These are phyloP conservation scores for Synchytrium microbalum DNA, from an alignment of 371 early-diverging fungal genomes.

Conservation along the genomic window DNA sequence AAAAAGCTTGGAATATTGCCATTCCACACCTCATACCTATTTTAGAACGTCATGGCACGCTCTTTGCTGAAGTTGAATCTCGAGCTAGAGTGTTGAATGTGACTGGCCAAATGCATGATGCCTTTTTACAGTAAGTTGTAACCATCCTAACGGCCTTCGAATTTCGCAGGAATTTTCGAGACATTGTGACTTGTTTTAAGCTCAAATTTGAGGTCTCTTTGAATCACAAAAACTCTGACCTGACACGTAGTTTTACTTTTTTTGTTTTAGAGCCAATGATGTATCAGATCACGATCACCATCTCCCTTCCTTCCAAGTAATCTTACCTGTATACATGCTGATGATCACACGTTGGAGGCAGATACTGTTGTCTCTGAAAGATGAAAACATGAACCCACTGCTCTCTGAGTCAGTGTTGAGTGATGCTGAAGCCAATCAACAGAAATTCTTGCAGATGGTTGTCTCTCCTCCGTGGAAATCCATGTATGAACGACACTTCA, in stretches of 20 bases:
- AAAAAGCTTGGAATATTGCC: slow-evolving; percentile 23
- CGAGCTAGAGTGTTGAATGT: slow-evolving; percentile 18
- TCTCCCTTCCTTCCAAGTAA: neutral
- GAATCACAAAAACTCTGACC: too few relatives aligned
- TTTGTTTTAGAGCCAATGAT: too few relatives aligned
- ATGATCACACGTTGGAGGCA: slow-evolving; percentile 26
- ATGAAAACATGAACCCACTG: slow-evolving; percentile 6
- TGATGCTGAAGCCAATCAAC: slow-evolving; percentile 14
- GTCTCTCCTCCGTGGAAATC: slow-evolving; percentile 27
- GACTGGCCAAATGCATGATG: slow-evolving; percentile 28
- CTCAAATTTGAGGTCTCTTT: too few relatives aligned
- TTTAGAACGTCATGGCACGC: slow-evolving; percentile 23
- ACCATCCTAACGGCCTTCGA: neutral
- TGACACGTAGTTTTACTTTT: too few relatives aligned
- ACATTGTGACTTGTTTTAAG: too few relatives aligned
- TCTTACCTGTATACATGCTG: slow-evolving; percentile 29
- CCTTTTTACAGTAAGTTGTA: slow-evolving; percentile 19
- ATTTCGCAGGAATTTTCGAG: neutral
- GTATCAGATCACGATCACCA: too few relatives aligned
- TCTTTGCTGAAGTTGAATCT: slow-evolving; percentile 16
- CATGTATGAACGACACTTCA: slow-evolving; percentile 32
- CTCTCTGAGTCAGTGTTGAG: slow-evolving; percentile 12
- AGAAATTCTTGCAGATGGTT: slow-evolving; percentile 25
- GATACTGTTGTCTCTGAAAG: slow-evolving; percentile 11
- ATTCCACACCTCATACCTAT: slow-evolving; percentile 26